Percentiles rank a stretch among this genome's conserved stretches.
Evolutionary conservation across 805 yeast species (phyloP).

Genomic region (Candida khao-thaluensis): DNA sequence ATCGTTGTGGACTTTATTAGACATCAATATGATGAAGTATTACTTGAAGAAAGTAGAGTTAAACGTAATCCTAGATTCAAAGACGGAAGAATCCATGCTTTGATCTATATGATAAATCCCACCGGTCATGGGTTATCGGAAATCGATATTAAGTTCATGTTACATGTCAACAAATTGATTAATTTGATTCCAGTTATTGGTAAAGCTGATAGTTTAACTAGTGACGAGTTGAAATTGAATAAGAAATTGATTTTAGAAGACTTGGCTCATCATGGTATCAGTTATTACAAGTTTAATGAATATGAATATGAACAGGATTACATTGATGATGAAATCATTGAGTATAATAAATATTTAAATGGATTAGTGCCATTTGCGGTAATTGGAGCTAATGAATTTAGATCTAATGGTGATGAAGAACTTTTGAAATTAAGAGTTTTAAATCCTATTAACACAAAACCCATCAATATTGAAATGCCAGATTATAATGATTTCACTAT

Average conservation of each 20-base stretch:
- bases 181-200: constrained; percentile 45
- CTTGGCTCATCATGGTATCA: constrained; percentile 65
- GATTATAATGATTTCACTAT: constrained; percentile 77
- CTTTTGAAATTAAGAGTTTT: constrained; percentile 54
- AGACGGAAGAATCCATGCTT: constrained; percentile 77
- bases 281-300: constrained; percentile 69
- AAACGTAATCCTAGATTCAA: constrained; percentile 83
- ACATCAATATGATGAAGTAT: constrained; percentile 80
- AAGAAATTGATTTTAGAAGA: constrained; percentile 77
- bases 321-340: constrained; percentile 62
- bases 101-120: constrained; percentile 45
- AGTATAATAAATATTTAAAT: constrained; percentile 63
- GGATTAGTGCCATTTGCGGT: constrained; percentile 65
- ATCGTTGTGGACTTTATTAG: constrained; percentile 74
- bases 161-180: constrained; percentile 41
- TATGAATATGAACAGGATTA: constrained; percentile 51
- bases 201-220: constrained; percentile 44
- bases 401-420: constrained; percentile 37
- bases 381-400: constrained; percentile 66
- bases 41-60: constrained; percentile 76
- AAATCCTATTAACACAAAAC: constrained; percentile 48
- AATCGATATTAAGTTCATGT: constrained; percentile 42
- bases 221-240: constrained; percentile 55
- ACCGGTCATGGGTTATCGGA: constrained; percentile 46
- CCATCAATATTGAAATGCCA: constrained; percentile 65